Evolutionary conservation across 225 moss, liverwort and hornwort genomes (phyloP).

Genomic region (Rhytidiadelphus loreus): DNA sequence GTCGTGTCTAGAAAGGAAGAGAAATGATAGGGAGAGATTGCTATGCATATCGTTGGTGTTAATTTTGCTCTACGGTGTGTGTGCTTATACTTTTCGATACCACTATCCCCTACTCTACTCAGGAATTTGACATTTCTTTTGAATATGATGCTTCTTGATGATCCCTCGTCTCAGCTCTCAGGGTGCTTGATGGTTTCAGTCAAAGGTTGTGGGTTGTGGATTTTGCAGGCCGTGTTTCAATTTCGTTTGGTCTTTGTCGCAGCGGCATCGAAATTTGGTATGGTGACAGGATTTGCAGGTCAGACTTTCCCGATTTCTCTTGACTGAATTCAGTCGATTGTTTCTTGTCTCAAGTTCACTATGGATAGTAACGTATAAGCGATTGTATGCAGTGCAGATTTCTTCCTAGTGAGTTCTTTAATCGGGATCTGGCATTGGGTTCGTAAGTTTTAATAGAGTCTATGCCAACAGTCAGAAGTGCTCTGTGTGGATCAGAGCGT

Average conservation of each 20-base stretch:
- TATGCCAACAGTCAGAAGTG: too few relatives aligned
- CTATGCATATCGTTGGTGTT: neutral
- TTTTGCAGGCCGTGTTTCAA: constrained; percentile 41
- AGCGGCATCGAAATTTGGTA: constrained; percentile 50
- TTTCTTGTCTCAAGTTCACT: neutral
- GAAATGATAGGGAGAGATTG: neutral
- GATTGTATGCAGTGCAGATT: too few relatives aligned
- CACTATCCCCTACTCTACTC: neutral
- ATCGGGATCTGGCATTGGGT: too few relatives aligned
- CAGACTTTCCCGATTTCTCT: neutral
- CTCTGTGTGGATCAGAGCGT: too few relatives aligned
- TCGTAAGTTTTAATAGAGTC: too few relatives aligned
- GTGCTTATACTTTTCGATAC: neutral
- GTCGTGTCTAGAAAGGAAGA: neutral
- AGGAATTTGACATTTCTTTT: neutral
- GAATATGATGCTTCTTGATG: neutral
- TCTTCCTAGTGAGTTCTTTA: too few relatives aligned
- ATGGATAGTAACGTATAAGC: too few relatives aligned
- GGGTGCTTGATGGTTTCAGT: neutral
- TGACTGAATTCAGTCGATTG: neutral
- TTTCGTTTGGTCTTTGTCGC: constrained; percentile 49
- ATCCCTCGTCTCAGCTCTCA: neutral
- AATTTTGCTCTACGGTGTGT: neutral
- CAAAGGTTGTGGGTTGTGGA: neutral
- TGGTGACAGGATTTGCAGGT: constrained; percentile 79